Evolutionary conservation across 2,329 filamentous ascomycete genomes (phyloP).

Genomic region (Verticillium klebahnii): DNA sequence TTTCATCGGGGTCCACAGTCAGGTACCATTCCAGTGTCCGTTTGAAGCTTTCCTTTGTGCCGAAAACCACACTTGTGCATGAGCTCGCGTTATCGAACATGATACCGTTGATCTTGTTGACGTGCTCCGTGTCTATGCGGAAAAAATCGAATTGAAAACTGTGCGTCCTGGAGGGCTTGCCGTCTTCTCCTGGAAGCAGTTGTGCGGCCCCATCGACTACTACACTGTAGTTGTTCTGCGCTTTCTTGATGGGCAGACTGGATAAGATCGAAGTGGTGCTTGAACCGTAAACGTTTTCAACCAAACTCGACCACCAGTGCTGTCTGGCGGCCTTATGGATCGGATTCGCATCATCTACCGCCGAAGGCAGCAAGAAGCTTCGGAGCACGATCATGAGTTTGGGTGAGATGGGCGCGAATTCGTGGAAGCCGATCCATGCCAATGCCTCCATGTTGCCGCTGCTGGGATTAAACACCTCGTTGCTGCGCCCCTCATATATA

Average conservation of each 20-base stretch:
- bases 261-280: constrained; percentile 11
- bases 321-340: background rate
- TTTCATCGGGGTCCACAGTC: constrained; percentile 3
- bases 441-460: constrained; percentile 9
- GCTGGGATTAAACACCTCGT: constrained; percentile 5
- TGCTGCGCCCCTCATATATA: constrained; percentile 21
- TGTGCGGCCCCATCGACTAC: constrained; percentile 12
- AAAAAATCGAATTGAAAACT: constrained; percentile 22
- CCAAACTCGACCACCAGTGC: background rate
- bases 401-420: constrained; percentile 23
- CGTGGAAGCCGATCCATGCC: constrained; percentile 15
- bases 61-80: constrained; percentile 17
- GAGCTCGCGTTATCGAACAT: constrained; percentile 18
- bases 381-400: constrained; percentile 22
- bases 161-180: constrained; percentile 10
- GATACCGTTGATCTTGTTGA: constrained; percentile 21
- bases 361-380: constrained; percentile 11
- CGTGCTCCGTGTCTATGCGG: constrained; percentile 15
- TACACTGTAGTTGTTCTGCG: constrained; percentile 17
- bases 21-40: constrained; percentile 15
- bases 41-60: constrained; percentile 9
- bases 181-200: constrained; percentile 10
- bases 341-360: constrained; percentile 15
- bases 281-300: constrained; percentile 4
- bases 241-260: constrained; percentile 18